Evolutionary conservation across 2,329 filamentous ascomycete species (phyloP).

Genomic region (Cladosporium sp.): DNA sequence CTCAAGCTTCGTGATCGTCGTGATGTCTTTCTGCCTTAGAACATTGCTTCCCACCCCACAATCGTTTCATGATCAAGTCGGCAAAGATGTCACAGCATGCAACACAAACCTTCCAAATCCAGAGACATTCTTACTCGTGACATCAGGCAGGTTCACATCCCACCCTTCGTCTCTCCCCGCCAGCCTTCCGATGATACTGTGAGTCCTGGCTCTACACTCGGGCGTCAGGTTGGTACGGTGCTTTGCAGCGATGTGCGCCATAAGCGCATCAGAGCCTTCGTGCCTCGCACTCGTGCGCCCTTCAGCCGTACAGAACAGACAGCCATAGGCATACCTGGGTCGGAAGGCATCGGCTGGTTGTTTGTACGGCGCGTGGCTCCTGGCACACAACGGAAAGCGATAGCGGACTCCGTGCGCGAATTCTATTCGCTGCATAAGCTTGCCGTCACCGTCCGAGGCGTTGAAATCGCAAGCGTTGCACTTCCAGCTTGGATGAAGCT

Average conservation of each 20-base stretch:
- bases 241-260: constrained; percentile 35
- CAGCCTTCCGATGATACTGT: constrained; percentile 34
- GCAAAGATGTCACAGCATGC: constrained; percentile 6
- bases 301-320: constrained; percentile 19
- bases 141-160: constrained; percentile 34
- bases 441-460: neutral
- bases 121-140: neutral
- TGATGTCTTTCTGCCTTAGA: too few species aligned
- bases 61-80: neutral
- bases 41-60: too few species aligned
- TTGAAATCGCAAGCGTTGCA: constrained; percentile 4
- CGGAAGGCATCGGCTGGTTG: constrained; percentile 1
- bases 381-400: constrained; percentile 18
- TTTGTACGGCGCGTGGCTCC: constrained; percentile 14
- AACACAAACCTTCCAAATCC: neutral
- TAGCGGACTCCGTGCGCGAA: constrained; percentile 15
- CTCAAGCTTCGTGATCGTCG: too few species aligned
- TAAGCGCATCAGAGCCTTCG: constrained; percentile 34
- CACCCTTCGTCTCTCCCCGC: constrained; percentile 24
- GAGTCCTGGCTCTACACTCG: constrained; percentile 27
- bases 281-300: constrained; percentile 12
- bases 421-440: constrained; percentile 11
- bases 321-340: constrained; percentile 15
- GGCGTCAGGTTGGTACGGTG: constrained; percentile 32
- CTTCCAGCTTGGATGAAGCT: neutral